Base-by-base conservation (phyloP, 306 rosid species). In the Inga laurina region DNA sequence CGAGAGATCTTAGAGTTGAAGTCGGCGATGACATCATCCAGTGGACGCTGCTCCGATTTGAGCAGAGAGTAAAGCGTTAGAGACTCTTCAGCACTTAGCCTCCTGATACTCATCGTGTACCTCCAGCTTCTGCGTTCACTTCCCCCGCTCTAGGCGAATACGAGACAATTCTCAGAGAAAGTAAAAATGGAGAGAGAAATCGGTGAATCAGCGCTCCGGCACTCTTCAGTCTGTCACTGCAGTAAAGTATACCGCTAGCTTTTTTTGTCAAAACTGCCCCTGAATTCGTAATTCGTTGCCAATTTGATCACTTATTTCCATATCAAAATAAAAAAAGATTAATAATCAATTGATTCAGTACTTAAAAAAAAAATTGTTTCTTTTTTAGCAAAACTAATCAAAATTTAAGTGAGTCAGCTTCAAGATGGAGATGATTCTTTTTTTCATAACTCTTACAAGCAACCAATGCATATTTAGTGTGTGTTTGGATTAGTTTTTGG, bases 81-180 rank as follows among this genome's bases (percentile, higher is more conserved):
- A 10, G 97, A 91, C 76, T 96, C 98, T 59, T 92, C 97, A 32
- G 71, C 83, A 48, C 88, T 88, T 80, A 92, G 86, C 80, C 48
- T 84, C 61, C 82, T 88, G 83, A 84, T 89, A 77, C 85, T 88
- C 91, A 81, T 85, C 77, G 21, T 70, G 45, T 79, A 77, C 79
- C 82, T 48, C 61, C 77, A 27, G 41, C 61, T 73, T 48, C 77
- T 14, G 14, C 62, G 21, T 27, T 14, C 61, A 48, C 43, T 27
- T 27, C 41, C n/a, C 61, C 61, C 32, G 24, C 76, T 44, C 76
- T 9, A 34, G 32, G 57, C 16, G 22, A 11, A 12, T 14, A 72
- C 16, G 13, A 72, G 39, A 71, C 39, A 24, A 71, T 4, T 22
- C 37, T 3, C 18, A 5, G 10, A 41, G 75, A 43, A 32, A 4